A percentile compares a stretch with the other conserved stretches of the same genome.
Evolutionary conservation across 306 rosid species (phyloP).

Genomic region (Carpinus viminea): DNA sequence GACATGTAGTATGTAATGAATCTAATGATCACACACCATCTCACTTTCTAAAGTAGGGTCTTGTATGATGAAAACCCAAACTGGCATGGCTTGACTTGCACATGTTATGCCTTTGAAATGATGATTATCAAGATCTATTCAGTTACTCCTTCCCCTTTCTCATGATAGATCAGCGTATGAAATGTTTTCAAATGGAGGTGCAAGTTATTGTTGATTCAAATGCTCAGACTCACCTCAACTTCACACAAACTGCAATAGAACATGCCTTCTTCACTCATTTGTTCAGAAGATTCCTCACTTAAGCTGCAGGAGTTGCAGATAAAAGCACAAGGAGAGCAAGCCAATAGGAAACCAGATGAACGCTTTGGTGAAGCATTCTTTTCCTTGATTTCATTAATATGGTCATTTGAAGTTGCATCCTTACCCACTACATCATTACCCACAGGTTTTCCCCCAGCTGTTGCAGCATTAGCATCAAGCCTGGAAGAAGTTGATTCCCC

Average conservation of each 20-base stretch:
- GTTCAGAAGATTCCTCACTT: constrained; percentile 60
- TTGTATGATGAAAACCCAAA: constrained; percentile 12
- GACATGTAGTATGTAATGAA: neutral
- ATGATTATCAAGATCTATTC: constrained; percentile 11
- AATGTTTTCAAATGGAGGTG: neutral
- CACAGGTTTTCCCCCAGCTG: constrained; percentile 55
- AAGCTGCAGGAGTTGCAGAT: constrained; percentile 56
- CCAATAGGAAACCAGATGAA: constrained; percentile 52
- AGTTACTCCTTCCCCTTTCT: neutral
- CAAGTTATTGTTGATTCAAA: constrained; percentile 10
- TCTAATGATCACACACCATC: constrained; percentile 11
- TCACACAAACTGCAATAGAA: constrained; percentile 97
- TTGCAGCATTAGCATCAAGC: constrained; percentile 55
- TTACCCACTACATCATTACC: constrained; percentile 52
- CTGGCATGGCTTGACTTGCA: constrained; percentile 15
- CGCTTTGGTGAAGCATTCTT: constrained; percentile 37
- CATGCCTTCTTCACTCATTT: constrained; percentile 92
- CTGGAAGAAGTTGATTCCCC: constrained; percentile 67
- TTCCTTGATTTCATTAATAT: constrained; percentile 35
- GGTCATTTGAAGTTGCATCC: constrained; percentile 52
- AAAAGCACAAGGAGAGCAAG: constrained; percentile 75
- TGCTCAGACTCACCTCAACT: constrained; percentile 79
- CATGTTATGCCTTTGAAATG: constrained; percentile 16
- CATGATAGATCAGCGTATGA: constrained; percentile 6
- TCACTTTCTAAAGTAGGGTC: constrained; percentile 12